Evolutionary conservation across 257 asterid genomes (phyloP), one percentile per base, ranked within the genome.

Genomic region (Nicotiana tabacum): DNA sequence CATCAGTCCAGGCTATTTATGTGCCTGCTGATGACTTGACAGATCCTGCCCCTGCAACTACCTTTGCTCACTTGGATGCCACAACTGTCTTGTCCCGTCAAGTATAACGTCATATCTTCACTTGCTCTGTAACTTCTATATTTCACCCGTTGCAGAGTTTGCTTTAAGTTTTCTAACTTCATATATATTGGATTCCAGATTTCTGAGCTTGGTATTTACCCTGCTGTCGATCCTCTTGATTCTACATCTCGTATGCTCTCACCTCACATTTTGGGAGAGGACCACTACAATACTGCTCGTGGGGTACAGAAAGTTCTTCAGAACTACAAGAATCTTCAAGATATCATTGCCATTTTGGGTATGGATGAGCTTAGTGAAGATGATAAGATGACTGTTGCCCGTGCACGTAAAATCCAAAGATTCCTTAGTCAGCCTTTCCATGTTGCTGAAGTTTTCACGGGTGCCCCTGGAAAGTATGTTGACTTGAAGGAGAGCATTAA

Each of bases 1-100:
- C 98, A 78, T 96, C 99, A 1, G 99, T 96, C 82, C 99, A 96
- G 85, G 99, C 99, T 85, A 96, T 96, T 76, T 96, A 96, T 87
- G 99, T 96, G 89, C 99, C 99, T 53, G 99, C 99, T 88, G 99
- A 96, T 87, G 99, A 96, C 89, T 93, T 96, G 98, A 96, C 99
- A 24, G 99, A 96, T 93, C 99, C 99, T 51, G 99, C 99, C 58
- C 99, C 99, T 79, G 99, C 99, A 74, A 96, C 99, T 10, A 96
- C 99, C 62, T 96, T 96, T 84, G 99, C 99, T 88, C 99, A 96
- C 90, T 96, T 96, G 97, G 99, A 96, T 83, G 99, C 99, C 86
- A 96, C 99, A 58, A 96, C 99, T 74, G 99, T 96, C 90, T 86
- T 96, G 83, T 96, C 99, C n/a, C 91, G 99, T 84, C 95, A 93